Evolutionary conservation across 352 stramenopile genomes (phyloP).

Genomic region (Phytophthora melonis): DNA sequence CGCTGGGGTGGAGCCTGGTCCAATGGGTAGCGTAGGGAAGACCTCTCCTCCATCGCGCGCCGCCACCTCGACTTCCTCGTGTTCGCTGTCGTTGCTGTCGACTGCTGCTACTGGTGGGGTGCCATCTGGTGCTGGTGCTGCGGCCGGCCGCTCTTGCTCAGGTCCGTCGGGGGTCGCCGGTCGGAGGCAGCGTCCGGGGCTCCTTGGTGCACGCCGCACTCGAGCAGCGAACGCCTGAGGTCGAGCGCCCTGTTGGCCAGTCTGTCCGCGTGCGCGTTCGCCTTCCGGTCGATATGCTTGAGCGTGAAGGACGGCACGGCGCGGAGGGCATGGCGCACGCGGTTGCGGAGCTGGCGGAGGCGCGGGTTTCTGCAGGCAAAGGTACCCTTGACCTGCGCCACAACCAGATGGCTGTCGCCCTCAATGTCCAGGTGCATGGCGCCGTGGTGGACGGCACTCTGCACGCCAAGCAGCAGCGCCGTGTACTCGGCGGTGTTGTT

Average conservation of each 20-base stretch:
- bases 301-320: conserved; percentile 1
- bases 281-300: conserved; percentile 7
- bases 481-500: conserved; percentile 3
- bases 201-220: neutral
- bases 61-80: no score
- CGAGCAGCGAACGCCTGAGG: neutral
- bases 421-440: no score
- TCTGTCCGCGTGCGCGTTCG: conserved; percentile 1
- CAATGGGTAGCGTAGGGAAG: no score
- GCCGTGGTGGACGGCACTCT: neutral
- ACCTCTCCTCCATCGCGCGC: no score
- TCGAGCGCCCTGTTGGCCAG: neutral
- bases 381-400: neutral
- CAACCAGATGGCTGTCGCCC: no score
- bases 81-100: no score
- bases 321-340: neutral
- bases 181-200: no score
- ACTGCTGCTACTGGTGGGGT: no score
- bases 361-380: neutral
- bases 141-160: no score
- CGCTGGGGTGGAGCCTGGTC: no score
- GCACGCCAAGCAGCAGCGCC: neutral
- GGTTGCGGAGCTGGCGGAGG: neutral
- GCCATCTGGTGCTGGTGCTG: no score
- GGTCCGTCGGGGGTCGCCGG: no score